These are phyloP conservation scores for Meyerozyma athensensis DNA, from an alignment of 1,139 yeast species.

Conservation along the genomic window DNA sequence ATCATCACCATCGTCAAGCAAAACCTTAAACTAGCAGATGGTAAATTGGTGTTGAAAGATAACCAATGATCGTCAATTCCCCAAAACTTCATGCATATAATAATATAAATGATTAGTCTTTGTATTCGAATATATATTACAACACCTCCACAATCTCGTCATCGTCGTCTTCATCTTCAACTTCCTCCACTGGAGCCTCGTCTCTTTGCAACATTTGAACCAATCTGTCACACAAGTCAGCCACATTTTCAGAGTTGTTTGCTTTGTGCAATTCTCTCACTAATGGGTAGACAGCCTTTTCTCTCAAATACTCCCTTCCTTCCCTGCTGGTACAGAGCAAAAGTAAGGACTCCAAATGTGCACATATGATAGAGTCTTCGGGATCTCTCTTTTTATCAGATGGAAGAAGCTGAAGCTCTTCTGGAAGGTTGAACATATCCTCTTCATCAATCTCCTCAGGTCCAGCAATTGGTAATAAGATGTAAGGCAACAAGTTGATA, in stretches of 20 bases:
- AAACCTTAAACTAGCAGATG: constrained; percentile 63
- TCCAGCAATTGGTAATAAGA: constrained; percentile 79
- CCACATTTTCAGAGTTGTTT: constrained; percentile 56
- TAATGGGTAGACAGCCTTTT: constrained; percentile 75
- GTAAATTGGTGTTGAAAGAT: constrained; percentile 57
- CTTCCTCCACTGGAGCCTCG: constrained; percentile 48
- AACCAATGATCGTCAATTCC: constrained; percentile 1
- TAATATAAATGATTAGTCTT: background rate
- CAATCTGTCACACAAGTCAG: constrained; percentile 65
- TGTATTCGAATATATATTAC: constrained; percentile 14
- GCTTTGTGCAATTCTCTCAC: constrained; percentile 80
- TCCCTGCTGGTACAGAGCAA: constrained; percentile 70
- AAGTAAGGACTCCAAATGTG: constrained; percentile 72
- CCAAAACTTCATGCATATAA: constrained; percentile 2
- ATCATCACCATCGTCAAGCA: constrained; percentile 66
- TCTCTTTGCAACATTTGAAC: constrained; percentile 92
- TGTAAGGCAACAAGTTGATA: constrained; percentile 74
- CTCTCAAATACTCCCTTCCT: constrained; percentile 72
- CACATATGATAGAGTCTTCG: constrained; percentile 54
- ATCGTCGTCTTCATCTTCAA: constrained; percentile 22
- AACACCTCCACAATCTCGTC: constrained; percentile 52
- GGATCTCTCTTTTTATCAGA: constrained; percentile 79
- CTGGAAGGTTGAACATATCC: constrained; percentile 84
- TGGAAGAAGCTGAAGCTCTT: constrained; percentile 76
- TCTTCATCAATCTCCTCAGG: constrained; percentile 78